Evolutionary conservation across 208 protist genomes (phyloP).

Genomic region (Endotrypanum monterogeii): DNA sequence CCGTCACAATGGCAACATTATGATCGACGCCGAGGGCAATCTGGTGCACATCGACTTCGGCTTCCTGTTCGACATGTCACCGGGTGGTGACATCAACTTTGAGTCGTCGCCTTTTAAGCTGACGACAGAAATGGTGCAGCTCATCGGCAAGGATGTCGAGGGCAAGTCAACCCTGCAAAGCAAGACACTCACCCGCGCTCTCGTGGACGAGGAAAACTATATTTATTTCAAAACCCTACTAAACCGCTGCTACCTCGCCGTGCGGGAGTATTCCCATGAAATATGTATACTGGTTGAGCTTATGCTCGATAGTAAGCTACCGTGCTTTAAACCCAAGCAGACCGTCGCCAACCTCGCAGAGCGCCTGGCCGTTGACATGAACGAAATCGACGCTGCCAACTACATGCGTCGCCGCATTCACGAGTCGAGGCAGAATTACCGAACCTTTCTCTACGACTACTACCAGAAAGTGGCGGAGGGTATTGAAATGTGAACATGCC

Average conservation of each 20-base stretch:
- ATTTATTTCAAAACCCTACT: slow-evolving; percentile 78
- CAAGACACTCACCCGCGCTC: slow-evolving; percentile 55
- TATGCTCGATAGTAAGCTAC: slow-evolving; percentile 86
- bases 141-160: slow-evolving; percentile 88
- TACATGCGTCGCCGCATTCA: slow-evolving; percentile 84
- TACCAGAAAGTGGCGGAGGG: slow-evolving; percentile 85
- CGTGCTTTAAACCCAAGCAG: slow-evolving; percentile 87
- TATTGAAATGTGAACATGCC: slow-evolving; percentile 56
- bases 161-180: slow-evolving; percentile 55
- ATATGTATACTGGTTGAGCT: slow-evolving; percentile 85
- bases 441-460: slow-evolving; percentile 82
- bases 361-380: slow-evolving; percentile 74
- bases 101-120: slow-evolving; percentile 95
- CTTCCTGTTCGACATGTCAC: slow-evolving; percentile 96
- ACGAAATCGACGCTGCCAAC: slow-evolving; percentile 74
- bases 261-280: slow-evolving; percentile 78
- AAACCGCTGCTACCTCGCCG: slow-evolving; percentile 84
- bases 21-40: slow-evolving; percentile 90
- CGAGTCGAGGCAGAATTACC: slow-evolving; percentile 77
- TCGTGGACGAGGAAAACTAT: slow-evolving; percentile 87
- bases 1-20: slow-evolving; percentile 96
- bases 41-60: slow-evolving; percentile 98
- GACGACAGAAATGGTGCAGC: slow-evolving; percentile 90
- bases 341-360: slow-evolving; percentile 75
- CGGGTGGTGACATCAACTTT: slow-evolving; percentile 95